Conservation (phyloP, 2,329 filamentous ascomycete species). For the Colletotrichum lentis region DNA sequence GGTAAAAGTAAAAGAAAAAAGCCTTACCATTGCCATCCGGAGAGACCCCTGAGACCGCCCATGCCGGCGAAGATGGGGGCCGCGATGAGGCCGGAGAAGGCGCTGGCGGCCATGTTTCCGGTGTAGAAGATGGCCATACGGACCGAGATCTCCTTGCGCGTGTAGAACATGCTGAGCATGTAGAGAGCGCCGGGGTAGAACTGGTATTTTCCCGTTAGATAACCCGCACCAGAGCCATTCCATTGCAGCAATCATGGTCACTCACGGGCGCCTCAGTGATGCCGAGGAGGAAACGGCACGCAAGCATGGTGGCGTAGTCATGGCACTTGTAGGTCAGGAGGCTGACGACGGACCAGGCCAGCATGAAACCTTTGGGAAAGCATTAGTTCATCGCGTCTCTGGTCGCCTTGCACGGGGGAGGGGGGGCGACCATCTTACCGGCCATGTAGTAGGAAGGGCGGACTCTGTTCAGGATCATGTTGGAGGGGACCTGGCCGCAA, state of each 20-base stretch:
- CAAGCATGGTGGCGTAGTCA: slow-evolving; percentile 32
- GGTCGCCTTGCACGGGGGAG: not conserved
- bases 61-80: slow-evolving; percentile 55
- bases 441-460: slow-evolving; percentile 40
- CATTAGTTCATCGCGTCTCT: not conserved
- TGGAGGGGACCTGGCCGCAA: slow-evolving; percentile 43
- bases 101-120: slow-evolving; percentile 55
- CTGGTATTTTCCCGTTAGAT: not conserved
- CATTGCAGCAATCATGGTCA: not conserved
- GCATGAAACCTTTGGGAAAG: slow-evolving; percentile 23
- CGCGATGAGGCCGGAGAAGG: slow-evolving; percentile 55
- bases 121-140: slow-evolving; percentile 56
- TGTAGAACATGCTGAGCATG: slow-evolving; percentile 39
- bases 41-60: slow-evolving; percentile 49
- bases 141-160: slow-evolving; percentile 35
- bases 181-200: slow-evolving; percentile 39
- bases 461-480: slow-evolving; percentile 48
- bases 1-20: not conserved
- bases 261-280: slow-evolving; percentile 37
- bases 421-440: not conserved
- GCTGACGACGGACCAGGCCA: slow-evolving; percentile 38
- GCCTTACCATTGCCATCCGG: slow-evolving; percentile 55
- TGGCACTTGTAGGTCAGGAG: slow-evolving; percentile 37
- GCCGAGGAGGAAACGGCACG: slow-evolving; percentile 37
- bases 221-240: too few relatives aligned